phyloP scores from a whole-genome alignment of 169 alveolate genomes.

The Plasmodium vinckei region DNA sequence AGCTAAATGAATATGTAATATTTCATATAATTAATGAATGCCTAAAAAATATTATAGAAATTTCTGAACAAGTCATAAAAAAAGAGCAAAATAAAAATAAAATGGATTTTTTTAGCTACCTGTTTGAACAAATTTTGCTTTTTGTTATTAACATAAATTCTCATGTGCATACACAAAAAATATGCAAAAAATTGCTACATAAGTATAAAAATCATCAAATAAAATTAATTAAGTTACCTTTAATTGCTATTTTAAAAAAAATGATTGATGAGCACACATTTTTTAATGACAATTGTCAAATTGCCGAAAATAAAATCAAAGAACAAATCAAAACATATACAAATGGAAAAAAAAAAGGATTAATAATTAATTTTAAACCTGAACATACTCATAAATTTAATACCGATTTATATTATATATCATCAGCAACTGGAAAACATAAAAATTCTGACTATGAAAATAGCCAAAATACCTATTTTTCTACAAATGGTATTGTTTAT shows the following conservation, averaged over 20 bases:
- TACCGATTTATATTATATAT: background rate
- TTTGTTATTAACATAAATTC: conserved; percentile 45
- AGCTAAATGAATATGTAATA: conserved; percentile 26
- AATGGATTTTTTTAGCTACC: conserved; percentile 29
- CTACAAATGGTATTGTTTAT: background rate
- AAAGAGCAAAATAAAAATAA: background rate
- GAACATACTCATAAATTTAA: conserved; percentile 36
- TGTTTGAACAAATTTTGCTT: conserved; percentile 33
- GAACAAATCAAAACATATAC: conserved; percentile 22
- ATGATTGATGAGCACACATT: conserved; percentile 23
- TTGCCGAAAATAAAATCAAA: conserved; percentile 26
- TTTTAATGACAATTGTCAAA: conserved; percentile 14
- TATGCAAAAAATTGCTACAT: conserved; percentile 26
- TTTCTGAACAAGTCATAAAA: conserved; percentile 17
- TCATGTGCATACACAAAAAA: conserved; percentile 13
- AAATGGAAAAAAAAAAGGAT: conserved; percentile 49
- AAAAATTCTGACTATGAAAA: background rate
- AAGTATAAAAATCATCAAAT: conserved; percentile 16
- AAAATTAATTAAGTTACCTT: conserved; percentile 29
- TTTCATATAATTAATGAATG: conserved; percentile 38
- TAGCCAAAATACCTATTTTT: background rate
- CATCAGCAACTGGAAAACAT: background rate
- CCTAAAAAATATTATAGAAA: conserved; percentile 11
- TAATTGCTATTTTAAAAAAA: conserved; percentile 36
- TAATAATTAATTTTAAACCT: conserved; percentile 9